phyloP scores from a whole-genome alignment of 495 filamentous ascomycete species.

The Aspergillus sclerotiicarbonarius region DNA sequence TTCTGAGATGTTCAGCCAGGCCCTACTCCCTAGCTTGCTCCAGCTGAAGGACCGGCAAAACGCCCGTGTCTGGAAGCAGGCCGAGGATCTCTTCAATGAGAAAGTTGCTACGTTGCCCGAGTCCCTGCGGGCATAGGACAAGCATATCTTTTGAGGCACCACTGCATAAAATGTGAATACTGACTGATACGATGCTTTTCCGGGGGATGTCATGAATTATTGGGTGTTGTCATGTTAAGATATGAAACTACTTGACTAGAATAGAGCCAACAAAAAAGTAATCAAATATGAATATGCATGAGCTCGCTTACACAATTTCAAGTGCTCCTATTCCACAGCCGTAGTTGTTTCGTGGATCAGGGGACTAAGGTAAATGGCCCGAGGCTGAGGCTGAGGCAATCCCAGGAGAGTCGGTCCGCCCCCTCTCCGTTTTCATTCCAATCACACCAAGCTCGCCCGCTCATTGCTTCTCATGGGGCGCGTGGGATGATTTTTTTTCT shows the following conservation, averaged over 20 bases:
- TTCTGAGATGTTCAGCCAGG: constrained; percentile 79
- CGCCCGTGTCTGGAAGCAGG: constrained; percentile 75
- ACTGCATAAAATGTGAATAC: not conserved
- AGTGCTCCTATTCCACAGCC: too few relatives aligned
- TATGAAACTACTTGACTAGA: not conserved
- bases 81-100: constrained; percentile 79
- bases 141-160: not conserved
- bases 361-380: constrained; percentile 1
- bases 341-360: not conserved
- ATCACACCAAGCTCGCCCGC: not conserved
- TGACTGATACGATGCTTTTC: constrained; percentile 2
- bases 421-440: not conserved
- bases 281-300: not conserved
- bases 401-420: not conserved
- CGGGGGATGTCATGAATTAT: not conserved
- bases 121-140: not conserved
- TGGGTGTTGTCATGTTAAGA: not conserved
- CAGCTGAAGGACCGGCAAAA: constrained; percentile 72
- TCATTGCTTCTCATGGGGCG: not conserved
- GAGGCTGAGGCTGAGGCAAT: not conserved
- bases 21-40: constrained; percentile 75
- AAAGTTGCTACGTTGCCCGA: constrained; percentile 74
- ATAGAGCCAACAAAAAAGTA: not conserved
- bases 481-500: not conserved
- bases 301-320: too few relatives aligned